Percentiles rank a stretch among this genome's conserved stretches.
Evolutionary conservation across 2,329 filamentous ascomycete species (phyloP).

Genomic region (Curvularia lunata): DNA sequence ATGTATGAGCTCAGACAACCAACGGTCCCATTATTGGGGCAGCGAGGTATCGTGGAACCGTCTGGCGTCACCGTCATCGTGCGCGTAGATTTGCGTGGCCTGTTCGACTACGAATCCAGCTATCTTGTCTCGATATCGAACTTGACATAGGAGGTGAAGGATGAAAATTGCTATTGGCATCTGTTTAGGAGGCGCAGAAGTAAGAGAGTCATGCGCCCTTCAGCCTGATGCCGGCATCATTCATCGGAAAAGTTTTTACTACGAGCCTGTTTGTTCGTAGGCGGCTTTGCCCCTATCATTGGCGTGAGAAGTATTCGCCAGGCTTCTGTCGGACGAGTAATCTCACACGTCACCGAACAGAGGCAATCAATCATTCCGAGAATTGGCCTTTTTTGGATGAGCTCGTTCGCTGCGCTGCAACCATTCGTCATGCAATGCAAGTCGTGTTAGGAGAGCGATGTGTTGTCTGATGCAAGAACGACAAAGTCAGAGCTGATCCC

Average conservation of each 20-base stretch:
- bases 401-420: background rate
- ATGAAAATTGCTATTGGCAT: slow-evolving; percentile 10
- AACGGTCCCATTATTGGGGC: slow-evolving; percentile 1
- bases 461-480: background rate
- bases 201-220: slow-evolving; percentile 2
- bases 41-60: slow-evolving; percentile 1
- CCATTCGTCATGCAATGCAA: background rate
- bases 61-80: slow-evolving; percentile 12
- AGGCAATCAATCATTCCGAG: background rate
- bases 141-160: slow-evolving; percentile 5
- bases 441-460: background rate
- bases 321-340: background rate
- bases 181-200: slow-evolving; percentile 8
- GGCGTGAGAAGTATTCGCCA: background rate
- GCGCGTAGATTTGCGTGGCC: background rate
- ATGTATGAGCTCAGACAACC: slow-evolving; percentile 11
- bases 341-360: background rate
- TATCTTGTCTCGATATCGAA: background rate
- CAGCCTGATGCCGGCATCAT: slow-evolving; percentile 11
- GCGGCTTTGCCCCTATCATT: background rate
- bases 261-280: background rate
- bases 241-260: background rate
- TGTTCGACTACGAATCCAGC: background rate
- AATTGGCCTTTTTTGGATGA: background rate
- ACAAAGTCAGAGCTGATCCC: background rate